Evolutionary conservation across 2,329 filamentous ascomycete species (phyloP), one percentile per base, ranked within the genome.

Genomic region (Cladosporium phlei): DNA sequence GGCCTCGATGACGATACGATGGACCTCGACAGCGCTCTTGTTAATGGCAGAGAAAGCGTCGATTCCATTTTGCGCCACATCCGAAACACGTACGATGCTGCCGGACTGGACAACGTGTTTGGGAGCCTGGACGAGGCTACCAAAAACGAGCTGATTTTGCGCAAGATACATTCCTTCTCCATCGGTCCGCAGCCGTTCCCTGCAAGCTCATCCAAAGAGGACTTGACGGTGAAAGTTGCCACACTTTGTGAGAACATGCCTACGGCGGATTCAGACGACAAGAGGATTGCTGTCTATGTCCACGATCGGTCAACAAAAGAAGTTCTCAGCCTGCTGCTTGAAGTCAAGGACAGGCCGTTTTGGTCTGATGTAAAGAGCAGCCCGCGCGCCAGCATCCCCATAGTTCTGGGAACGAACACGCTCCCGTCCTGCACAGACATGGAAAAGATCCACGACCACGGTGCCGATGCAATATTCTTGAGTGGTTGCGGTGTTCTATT

Each of bases 1-100:
- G 62, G 57, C 5, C 47, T 55, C 21, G 55, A 57, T 14, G 61
- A 64, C n/a, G 73, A 60, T 37, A 50, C 53, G 2, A 66, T 65
- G 59, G 63, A 66, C 20, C 38, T 64, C n/a, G 63, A 62, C 43
- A 54, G 46, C 35, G 58, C 52, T 11, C 51, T 57, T 11, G 57
- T 57, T 27, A 47, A 54, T 25, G 55, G 59, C 35, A 50, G 48
- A 22, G 57, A 61, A 7, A 59, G 62, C 35, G 46, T 59, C 4
- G 59, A 60, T 6, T 53, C 49, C 11, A 54, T 63, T 17, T 21
- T 64, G 5, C 53, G 52, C 8, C 59, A 60, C 25, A 57, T 63
- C 12, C 51, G 62, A 22, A 55, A 55, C 4, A 59, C 60, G 5
- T 57, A 54, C 45, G 59, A 64, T 21, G 52, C 57, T 16, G 55